phyloP scores from a whole-genome alignment of 2,329 filamentous ascomycete genomes.

The Ilyonectria robusta region DNA sequence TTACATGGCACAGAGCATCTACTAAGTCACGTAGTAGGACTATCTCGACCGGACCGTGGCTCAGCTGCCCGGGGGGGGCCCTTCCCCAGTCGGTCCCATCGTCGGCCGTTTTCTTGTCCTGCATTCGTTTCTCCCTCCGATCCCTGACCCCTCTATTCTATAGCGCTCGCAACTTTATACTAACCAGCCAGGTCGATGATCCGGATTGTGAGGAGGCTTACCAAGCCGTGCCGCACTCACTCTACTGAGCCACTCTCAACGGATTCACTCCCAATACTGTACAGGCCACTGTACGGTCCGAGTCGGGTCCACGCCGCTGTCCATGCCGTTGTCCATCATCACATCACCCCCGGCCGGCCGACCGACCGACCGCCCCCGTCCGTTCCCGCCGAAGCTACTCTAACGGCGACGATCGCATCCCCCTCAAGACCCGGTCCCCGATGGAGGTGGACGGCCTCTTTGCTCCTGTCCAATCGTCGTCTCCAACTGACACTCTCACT shows the following conservation, averaged over 20 bases:
- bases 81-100: conserved; percentile 46
- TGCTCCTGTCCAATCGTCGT: background rate
- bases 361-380: conserved; percentile 15
- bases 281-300: background rate
- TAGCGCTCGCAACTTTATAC: background rate
- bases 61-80: conserved; percentile 29
- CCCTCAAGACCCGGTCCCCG: conserved; percentile 9
- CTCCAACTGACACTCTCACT: background rate
- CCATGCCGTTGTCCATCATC: background rate
- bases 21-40: background rate
- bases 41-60: conserved; percentile 32
- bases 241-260: background rate
- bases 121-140: conserved; percentile 26
- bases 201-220: conserved; percentile 6
- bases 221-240: background rate
- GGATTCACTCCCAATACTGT: background rate
- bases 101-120: conserved; percentile 44
- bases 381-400: conserved; percentile 24
- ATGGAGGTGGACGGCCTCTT: conserved; percentile 1
- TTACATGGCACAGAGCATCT: conserved; percentile 6
- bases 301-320: background rate
- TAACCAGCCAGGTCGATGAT: conserved; percentile 20
- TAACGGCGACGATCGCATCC: conserved; percentile 27
- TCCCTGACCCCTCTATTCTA: conserved; percentile 2
- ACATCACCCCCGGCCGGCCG: conserved; percentile 9